Base-by-base conservation (phyloP, 2,329 filamentous ascomycete species). In the Colletotrichum sp. region DNA sequence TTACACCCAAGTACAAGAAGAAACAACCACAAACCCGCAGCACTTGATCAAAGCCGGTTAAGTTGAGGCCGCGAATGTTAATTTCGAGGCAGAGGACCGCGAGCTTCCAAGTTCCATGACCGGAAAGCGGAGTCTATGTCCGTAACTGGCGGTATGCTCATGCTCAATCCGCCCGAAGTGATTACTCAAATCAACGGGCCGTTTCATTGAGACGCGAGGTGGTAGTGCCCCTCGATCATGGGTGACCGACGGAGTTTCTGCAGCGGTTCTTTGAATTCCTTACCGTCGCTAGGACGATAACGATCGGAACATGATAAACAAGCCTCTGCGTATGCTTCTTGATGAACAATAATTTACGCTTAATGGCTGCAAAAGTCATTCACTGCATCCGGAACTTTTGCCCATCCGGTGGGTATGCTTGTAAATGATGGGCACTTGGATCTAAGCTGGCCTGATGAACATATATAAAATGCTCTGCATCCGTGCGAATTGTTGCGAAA, bases 21-120 rank as follows among this genome's bases (percentile, higher is more conserved):
- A 44, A n/a, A 44, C 2, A 1, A 44, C 3, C 18, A 9, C 8
- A 44, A 44, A 9, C 4, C 7, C 18, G 8, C 8, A 18, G 36
- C 36, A 44, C 6, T 2, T 9, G 5, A 3, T 44, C 1, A n/a
- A 44, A 6, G 18, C 2, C 5, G 6, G 18, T n/a, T 10, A n/a
- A 44, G 8, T n/a, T 6, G 2, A 6, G 16, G 39, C 39, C 39
- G 16, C 8, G 1, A 44, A n/a, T 10, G 0, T 44, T 5, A 18
- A 18, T 3, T 1, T n/a, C 6, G 3, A 44, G 0, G 39, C 18
- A 44, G 1, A 18, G 9, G 8, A n/a, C 8, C 5, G 5, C 18
- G 5, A n/a, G 39, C 18, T 44, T n/a, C 18, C 18, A n/a, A 44
- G 8, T 44, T n/a, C 8, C 18, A 44, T 44, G 18, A 5, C 13